These are phyloP conservation scores for Emericellopsis atlantica DNA, from an alignment of 2,329 filamentous ascomycete species.

Conservation along the genomic window DNA sequence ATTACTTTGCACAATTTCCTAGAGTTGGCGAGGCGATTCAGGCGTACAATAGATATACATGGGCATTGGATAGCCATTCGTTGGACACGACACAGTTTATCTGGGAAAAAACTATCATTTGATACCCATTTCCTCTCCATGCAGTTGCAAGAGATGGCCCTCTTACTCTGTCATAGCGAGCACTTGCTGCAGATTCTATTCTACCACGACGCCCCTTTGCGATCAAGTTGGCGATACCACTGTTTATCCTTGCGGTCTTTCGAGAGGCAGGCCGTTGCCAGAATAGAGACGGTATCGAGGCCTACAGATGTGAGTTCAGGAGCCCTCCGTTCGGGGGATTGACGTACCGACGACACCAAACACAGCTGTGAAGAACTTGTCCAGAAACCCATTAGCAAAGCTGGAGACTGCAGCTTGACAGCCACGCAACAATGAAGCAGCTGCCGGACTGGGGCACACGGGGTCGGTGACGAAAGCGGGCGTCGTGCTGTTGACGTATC, in stretches of 20 bases:
- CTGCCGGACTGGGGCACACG: slow-evolving; percentile 56
- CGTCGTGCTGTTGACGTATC: slow-evolving; percentile 60
- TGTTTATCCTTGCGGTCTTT: slow-evolving; percentile 73
- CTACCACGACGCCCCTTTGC: slow-evolving; percentile 51
- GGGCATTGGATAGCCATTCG: slow-evolving; percentile 4
- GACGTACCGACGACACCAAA: slow-evolving; percentile 63
- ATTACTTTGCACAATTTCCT: slow-evolving; percentile 7
- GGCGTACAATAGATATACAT: slow-evolving; percentile 7
- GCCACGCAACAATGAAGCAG: slow-evolving; percentile 56
- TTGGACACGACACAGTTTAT: neutral
- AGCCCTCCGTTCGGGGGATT: neutral
- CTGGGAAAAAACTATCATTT: neutral
- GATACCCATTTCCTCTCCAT: no score
- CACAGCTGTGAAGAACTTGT: slow-evolving; percentile 64
- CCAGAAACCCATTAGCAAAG: slow-evolving; percentile 60
- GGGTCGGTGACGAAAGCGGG: slow-evolving; percentile 59
- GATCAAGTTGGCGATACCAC: slow-evolving; percentile 68
- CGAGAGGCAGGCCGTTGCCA: slow-evolving; percentile 62
- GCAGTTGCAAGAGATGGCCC: neutral
- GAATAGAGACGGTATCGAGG: slow-evolving; percentile 53
- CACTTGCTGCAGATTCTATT: neutral
- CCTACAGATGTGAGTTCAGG: slow-evolving; percentile 18
- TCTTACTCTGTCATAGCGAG: neutral
- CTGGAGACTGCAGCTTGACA: slow-evolving; percentile 56
- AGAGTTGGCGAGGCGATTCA: slow-evolving; percentile 7